Conservation (phyloP, 768 basidiomycete species). For the Leccinum rimulosum region DNA sequence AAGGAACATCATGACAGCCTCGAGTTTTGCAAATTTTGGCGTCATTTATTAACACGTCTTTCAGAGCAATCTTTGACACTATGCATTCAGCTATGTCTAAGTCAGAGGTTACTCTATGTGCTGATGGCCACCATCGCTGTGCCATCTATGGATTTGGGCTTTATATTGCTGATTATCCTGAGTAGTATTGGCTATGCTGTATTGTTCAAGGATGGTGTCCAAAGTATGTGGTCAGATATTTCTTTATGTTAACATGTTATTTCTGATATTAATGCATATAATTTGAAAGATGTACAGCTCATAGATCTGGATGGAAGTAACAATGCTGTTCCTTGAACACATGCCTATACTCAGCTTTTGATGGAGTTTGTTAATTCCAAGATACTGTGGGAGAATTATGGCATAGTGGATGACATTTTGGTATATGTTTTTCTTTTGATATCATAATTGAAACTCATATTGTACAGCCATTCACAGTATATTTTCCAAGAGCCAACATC, state of each 20-base stretch:
- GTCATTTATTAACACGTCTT: background rate
- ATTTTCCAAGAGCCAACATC: background rate
- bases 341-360: background rate
- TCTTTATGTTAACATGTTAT: background rate
- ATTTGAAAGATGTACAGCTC: background rate
- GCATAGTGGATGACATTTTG: background rate
- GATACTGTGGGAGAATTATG: background rate
- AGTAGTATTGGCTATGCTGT: conserved; percentile 27
- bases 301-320: background rate
- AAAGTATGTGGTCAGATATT: background rate
- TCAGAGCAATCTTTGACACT: background rate
- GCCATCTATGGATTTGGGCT: conserved; percentile 33
- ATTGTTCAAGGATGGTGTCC: conserved; percentile 8
- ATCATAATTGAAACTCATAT: background rate
- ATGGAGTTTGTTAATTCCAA: background rate
- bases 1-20: background rate
- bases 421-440: background rate
- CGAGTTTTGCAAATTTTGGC: background rate
- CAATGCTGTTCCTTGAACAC: too few species aligned
- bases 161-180: conserved; percentile 42
- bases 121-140: conserved; percentile 22
- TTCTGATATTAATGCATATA: background rate
- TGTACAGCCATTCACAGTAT: background rate
- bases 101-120: background rate
- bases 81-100: background rate